Evolutionary conservation across 2,329 filamentous ascomycete species (phyloP), one percentile per base, ranked within the genome.

Genomic region (Pyrenochaeta sp.): DNA sequence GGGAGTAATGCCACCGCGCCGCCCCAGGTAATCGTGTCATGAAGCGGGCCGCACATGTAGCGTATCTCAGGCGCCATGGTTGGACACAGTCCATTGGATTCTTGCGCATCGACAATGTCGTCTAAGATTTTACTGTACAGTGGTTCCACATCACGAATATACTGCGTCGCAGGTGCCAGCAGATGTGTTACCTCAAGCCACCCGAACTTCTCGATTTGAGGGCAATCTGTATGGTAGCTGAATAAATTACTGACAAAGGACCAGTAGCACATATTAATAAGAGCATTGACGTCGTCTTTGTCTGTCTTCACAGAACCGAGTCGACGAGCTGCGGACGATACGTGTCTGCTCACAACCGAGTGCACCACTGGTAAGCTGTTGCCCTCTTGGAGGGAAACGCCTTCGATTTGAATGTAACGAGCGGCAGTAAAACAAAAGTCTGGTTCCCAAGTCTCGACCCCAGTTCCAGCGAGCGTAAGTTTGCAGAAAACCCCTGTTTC

Each of bases 131-230:
- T 78, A 26, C 72, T 69, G 44, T 77, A 76, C 1, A 78, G 56
- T 0, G 71, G 63, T 41, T 78, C 76, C 64, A 77, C 75, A 32
- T 77, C 74, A 6, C 73, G 70, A 15, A 77, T 68, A 37, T 77
- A 77, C 40, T 77, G 75, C 1, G 74, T 76, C 0, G 73, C 70
- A 0, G 74, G 73, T 10, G 72, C 71, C 5, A 78, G 72, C 8
- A 78, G 61, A 38, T 74, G 71, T 1, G 75, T 76, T 5, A 77
- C 75, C 53, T 78, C 76, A 0, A 77, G 67, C 75, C 76, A 78
- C 1, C 73, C 75, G 28, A 78, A 78, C 44, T 78, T 78, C 51
- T 78, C 58, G 9, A 57, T 50, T 21, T 61, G 58, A 6, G 58
- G 55, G 28, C 58, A 59, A 50, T 78, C 75, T 2, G 76, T 78